A percentile compares a stretch with the other conserved stretches of the same genome.
Conservation (phyloP, 2,329 filamentous ascomycete genomes). For the Exophiala lecanii-corni region DNA sequence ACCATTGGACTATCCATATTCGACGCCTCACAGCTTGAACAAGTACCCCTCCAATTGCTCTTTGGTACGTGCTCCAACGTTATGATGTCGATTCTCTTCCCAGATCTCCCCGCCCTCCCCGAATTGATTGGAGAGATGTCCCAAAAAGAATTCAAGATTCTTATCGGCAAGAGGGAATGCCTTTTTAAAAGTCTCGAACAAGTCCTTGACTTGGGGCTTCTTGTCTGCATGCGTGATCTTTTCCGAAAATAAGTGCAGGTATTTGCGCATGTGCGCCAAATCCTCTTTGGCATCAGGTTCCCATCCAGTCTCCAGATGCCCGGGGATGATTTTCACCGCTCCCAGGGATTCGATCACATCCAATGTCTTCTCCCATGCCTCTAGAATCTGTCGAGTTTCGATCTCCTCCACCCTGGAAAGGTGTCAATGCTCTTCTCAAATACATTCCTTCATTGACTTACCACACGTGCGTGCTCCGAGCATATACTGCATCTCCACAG, state of each 20-base stretch:
- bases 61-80: conserved; percentile 14
- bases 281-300: conserved; percentile 28
- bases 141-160: conserved; percentile 35
- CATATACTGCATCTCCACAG: conserved; percentile 31
- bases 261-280: conserved; percentile 30
- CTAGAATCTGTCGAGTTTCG: conserved; percentile 28
- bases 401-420: conserved; percentile 30
- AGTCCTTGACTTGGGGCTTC: conserved; percentile 29
- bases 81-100: conserved; percentile 33
- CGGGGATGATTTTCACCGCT: conserved; percentile 16
- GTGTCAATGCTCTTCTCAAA: not conserved
- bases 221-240: conserved; percentile 29
- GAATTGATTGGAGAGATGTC: conserved; percentile 32
- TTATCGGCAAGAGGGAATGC: conserved; percentile 30
- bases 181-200: conserved; percentile 30
- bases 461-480: conserved; percentile 32
- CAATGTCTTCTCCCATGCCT: conserved; percentile 28
- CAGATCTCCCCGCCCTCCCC: conserved; percentile 31
- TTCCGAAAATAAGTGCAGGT: conserved; percentile 29
- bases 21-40: conserved; percentile 1
- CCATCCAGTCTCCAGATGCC: conserved; percentile 28
- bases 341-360: conserved; percentile 26
- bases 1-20: too few species aligned
- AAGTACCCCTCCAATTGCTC: conserved; percentile 15
- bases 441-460: conserved; percentile 6